These are phyloP conservation scores for Sporothrix euskadiensis DNA, from an alignment of 2,329 filamentous ascomycete species.

Conservation along the genomic window DNA sequence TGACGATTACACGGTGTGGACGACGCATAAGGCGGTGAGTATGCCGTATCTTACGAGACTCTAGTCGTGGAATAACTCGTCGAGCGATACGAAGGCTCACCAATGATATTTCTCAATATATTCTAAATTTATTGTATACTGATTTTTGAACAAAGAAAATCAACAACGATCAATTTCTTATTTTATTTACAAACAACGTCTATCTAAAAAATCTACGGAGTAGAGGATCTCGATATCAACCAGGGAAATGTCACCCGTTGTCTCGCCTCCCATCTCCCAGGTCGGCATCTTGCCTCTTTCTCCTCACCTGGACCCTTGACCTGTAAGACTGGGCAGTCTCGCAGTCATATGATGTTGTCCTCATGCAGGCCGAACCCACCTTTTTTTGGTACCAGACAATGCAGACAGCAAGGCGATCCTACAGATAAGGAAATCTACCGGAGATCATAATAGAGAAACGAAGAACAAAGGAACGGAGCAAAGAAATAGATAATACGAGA, in stretches of 20 bases:
- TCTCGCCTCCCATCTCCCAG: background rate
- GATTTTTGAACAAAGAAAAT: too few relatives aligned
- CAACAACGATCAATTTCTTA: too few relatives aligned
- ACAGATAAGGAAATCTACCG: background rate
- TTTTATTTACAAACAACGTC: background rate
- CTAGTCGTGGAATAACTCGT: background rate
- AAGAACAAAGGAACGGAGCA: background rate
- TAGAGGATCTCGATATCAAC: background rate
- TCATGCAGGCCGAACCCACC: conserved; percentile 15
- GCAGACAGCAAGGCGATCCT: background rate
- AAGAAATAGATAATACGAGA: background rate
- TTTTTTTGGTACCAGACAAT: background rate
- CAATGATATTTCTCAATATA: too few relatives aligned
- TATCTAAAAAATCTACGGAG: background rate
- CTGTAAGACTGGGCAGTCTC: background rate
- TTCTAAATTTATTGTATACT: too few relatives aligned
- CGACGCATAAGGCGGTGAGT: background rate
- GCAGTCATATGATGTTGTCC: conserved; percentile 18
- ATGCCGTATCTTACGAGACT: background rate
- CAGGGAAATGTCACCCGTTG: background rate
- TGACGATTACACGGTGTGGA: background rate
- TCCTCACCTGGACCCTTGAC: background rate
- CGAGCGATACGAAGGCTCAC: too few relatives aligned
- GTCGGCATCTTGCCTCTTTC: background rate
- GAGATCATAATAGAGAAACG: background rate